Conservation (phyloP, 83 land plant genomes). For the Thuja plicata region DNA sequence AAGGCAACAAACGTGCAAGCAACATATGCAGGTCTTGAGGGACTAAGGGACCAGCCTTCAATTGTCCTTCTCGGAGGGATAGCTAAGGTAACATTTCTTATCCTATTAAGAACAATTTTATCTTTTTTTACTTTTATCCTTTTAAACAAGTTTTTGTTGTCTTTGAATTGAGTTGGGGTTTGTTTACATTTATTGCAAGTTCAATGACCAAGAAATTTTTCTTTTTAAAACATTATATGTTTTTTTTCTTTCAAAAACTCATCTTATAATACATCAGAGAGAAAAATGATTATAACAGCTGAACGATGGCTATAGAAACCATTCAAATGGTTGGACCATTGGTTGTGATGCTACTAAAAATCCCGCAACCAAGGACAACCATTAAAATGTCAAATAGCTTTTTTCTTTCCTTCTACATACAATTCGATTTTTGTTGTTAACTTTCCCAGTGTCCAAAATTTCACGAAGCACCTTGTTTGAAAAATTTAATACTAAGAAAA, state of each 20-base stretch:
- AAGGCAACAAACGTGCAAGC: conserved; percentile 82
- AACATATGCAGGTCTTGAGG: conserved; percentile 53
- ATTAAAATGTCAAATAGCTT: neutral
- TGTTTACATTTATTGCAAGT: neutral
- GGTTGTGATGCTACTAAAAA: neutral
- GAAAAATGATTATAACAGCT: neutral
- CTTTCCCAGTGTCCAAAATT: neutral
- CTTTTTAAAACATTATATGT: neutral
- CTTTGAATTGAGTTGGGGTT: neutral
- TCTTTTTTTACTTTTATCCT: neutral
- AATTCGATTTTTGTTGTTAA: neutral
- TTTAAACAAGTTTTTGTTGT: neutral
- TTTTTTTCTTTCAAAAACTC: neutral
- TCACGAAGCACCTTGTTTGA: neutral
- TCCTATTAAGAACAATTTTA: neutral
- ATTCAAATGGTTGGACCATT: neutral
- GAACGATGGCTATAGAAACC: neutral
- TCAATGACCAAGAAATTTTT: neutral
- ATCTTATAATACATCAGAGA: neutral
- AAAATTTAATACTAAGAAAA: neutral
- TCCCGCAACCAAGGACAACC: neutral
- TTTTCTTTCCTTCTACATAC: neutral
- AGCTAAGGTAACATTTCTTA: conserved; percentile 46
- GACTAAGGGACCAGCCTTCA: conserved; percentile 38
- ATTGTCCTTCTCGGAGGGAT: conserved; percentile 76